Evolutionary conservation across 331 rosid species (phyloP), one percentile per base, ranked within the genome.

Genomic region (Dryas integrifolia): DNA sequence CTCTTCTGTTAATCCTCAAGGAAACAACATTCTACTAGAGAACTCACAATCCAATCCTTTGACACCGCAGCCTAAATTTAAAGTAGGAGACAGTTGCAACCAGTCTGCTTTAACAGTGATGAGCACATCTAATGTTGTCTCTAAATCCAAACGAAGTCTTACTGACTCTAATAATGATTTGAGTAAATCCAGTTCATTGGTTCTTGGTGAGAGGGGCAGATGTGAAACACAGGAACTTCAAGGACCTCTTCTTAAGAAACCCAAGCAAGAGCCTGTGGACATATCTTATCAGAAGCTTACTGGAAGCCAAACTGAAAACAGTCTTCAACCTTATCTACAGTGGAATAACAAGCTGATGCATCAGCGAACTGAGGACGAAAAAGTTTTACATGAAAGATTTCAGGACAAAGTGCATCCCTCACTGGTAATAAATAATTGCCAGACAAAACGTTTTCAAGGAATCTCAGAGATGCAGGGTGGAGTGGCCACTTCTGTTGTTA

Each of bases 241-340:
- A 71, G 58, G 62, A 46, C 70, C 67, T 44, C 53, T 63, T 43
- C 52, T 26, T 7, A 79, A 75, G 72, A 79, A 75, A 72, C 81
- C 65, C 38, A 82, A 79, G 75, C 50, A 12, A 52, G 79, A 79
- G 79, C 79, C 76, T 6, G 49, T 75, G 9, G 70, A 79, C 53
- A 74, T 46, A 9, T 75, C 76, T 44, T 65, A 47, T 65, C 49
- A 40, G 48, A 80, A 65, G 63, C 76, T 70, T 65, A 66, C 58
- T 39, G 78, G 59, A 58, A 66, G 77, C 41, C 67, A 61, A 70
- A 38, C 48, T 63, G 71, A 53, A 70, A 26, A 21, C 72, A 47
- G 43, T 60, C 45, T 56, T 52, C 9, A 70, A 70, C 75, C 68
- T 45, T 77, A 78, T 53, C 69, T 50, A 50, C 77, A 10, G 56